A percentile compares a stretch with the other conserved stretches of the same genome.
These are phyloP conservation scores for Ustulina deusta DNA, from an alignment of 2,329 filamentous ascomycete species.

Conservation along the genomic window DNA sequence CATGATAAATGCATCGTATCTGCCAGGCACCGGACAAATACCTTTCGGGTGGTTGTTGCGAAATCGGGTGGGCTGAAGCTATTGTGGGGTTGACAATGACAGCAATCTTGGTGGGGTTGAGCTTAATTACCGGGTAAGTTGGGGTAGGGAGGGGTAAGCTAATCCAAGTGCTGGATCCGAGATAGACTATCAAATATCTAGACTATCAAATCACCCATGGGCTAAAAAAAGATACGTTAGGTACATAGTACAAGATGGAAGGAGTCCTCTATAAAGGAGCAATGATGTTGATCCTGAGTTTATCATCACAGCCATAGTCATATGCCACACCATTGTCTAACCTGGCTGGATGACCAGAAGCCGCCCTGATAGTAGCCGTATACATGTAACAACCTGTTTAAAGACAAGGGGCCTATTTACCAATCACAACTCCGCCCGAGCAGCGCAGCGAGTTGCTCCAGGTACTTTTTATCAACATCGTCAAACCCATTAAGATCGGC, in stretches of 20 bases:
- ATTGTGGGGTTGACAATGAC: conserved; percentile 28
- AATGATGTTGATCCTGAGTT: not conserved
- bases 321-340: not conserved
- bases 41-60: conserved; percentile 41
- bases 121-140: conserved; percentile 10
- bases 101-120: conserved; percentile 14
- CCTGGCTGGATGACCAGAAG: not conserved
- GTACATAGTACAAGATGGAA: not conserved
- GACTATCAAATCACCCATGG: too few relatives aligned
- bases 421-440: conserved; percentile 74
- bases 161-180: not conserved
- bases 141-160: conserved; percentile 18
- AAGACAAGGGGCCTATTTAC: conserved; percentile 51
- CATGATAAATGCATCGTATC: conserved; percentile 46
- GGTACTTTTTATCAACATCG: conserved; percentile 70
- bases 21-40: not conserved
- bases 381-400: too few relatives aligned
- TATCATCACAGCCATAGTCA: not conserved
- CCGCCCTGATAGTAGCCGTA: not conserved
- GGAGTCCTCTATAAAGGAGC: not conserved
- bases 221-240: too few relatives aligned
- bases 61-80: conserved; percentile 41
- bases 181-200: too few relatives aligned
- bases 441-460: conserved; percentile 75
- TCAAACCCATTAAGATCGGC: conserved; percentile 75